A percentile compares a stretch with the other conserved stretches of the same genome.
Conservation (phyloP, 2,329 filamentous ascomycete species). For the Fusarium secorum region DNA sequence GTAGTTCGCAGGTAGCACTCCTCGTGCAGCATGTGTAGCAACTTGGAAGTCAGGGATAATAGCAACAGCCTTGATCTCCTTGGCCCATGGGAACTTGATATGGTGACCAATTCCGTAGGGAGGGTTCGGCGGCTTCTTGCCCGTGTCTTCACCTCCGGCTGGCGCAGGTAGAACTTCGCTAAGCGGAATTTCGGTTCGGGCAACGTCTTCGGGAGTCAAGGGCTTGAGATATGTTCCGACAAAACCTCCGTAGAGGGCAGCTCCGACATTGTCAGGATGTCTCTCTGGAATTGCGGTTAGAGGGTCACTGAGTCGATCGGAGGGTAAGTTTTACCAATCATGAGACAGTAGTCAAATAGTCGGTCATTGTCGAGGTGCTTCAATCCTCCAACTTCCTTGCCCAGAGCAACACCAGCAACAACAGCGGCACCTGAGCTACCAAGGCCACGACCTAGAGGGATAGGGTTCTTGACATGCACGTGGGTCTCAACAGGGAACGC, state of each 20-base stretch:
- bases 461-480: constrained; percentile 94
- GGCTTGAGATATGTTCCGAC: constrained; percentile 97
- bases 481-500: constrained; percentile 85
- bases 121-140: constrained; percentile 84
- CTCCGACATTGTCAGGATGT: constrained; percentile 93
- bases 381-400: constrained; percentile 85
- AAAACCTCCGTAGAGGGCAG: constrained; percentile 93
- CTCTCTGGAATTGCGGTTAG: constrained; percentile 62
- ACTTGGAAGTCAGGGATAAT: constrained; percentile 97
- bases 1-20: constrained; percentile 83
- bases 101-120: constrained; percentile 93
- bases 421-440: constrained; percentile 97
- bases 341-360: constrained; percentile 93
- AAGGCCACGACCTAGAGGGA: constrained; percentile 88
- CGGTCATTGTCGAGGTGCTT: constrained; percentile 77
- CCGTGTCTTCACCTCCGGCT: constrained; percentile 90
- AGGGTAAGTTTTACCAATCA: constrained; percentile 75
- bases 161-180: constrained; percentile 92
- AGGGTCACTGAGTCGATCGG: not conserved
- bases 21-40: constrained; percentile 88
- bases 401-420: constrained; percentile 92
- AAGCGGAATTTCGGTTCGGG: constrained; percentile 90
- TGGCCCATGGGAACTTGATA: constrained; percentile 92
- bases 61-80: constrained; percentile 94
- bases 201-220: constrained; percentile 85